Evolutionary conservation across 192 early-diverging fungal genomes (phyloP).

Genomic region (Entomortierella parvispora): DNA sequence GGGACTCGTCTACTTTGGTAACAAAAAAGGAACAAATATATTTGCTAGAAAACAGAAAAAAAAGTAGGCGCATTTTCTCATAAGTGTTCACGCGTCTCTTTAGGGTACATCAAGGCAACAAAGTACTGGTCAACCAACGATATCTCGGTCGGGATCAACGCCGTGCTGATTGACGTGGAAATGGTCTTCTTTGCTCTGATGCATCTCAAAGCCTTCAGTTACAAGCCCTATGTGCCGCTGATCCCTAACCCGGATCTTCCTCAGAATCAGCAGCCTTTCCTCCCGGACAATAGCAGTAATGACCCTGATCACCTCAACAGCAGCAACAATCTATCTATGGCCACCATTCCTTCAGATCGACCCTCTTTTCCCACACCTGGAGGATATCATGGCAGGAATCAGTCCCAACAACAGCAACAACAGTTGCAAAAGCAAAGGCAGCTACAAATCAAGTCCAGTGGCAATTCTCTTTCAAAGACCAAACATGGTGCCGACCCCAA

Average conservation of each 20-base stretch:
- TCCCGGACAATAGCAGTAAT: not conserved
- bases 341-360: constrained; percentile 2
- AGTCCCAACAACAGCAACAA: not conserved
- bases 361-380: not conserved
- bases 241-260: constrained; percentile 36
- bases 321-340: not conserved
- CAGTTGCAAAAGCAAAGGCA: not conserved
- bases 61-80: not conserved
- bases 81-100: not conserved
- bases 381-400: not conserved
- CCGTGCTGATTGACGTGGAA: constrained; percentile 49
- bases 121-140: constrained; percentile 44
- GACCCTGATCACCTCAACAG: not conserved
- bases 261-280: not conserved
- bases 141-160: constrained; percentile 41
- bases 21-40: not conserved
- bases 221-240: constrained; percentile 40
- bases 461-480: not conserved
- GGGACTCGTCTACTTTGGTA: constrained; percentile 52
- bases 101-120: constrained; percentile 38
- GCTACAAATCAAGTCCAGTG: not conserved
- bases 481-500: not conserved
- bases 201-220: constrained; percentile 48
- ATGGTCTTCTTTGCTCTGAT: constrained; percentile 52
- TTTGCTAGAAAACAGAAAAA: not conserved